Percentiles rank a stretch among this genome's conserved stretches.
Evolutionary conservation across 179 eudicot genomes (phyloP).

Genomic region (Vitellaria paradoxa): DNA sequence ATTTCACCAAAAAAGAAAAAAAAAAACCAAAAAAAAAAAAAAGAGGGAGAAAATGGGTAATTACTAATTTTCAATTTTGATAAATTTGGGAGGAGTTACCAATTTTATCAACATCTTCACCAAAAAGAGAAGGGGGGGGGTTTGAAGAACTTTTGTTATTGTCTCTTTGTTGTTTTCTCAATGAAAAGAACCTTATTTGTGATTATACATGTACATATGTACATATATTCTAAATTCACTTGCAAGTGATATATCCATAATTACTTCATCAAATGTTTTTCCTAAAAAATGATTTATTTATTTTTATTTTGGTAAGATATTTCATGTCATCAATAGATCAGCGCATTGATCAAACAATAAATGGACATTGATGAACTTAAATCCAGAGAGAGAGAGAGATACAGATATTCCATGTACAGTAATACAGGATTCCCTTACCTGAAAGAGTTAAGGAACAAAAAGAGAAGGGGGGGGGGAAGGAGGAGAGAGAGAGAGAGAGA

Average conservation of each 20-base stretch:
- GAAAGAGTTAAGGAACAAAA: conserved; percentile 9
- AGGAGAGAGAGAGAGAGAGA: not conserved
- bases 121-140: too few species aligned
- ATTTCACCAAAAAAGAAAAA: not conserved
- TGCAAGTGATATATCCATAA: not conserved
- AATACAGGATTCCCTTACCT: not conserved
- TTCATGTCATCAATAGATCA: too few species aligned
- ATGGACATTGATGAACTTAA: not conserved
- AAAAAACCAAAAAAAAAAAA: not conserved
- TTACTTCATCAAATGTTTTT: not conserved
- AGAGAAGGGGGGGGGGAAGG: not conserved
- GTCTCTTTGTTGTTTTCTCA: too few species aligned
- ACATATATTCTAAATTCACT: not conserved
- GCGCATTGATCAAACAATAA: not conserved
- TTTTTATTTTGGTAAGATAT: not conserved
- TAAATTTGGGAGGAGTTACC: too few species aligned
- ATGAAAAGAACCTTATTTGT: not conserved
- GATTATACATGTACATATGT: not conserved
- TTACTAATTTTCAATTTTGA: not conserved
- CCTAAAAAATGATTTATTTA: not conserved
- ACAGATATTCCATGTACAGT: not conserved
- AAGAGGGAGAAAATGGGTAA: not conserved
- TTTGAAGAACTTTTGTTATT: too few species aligned
- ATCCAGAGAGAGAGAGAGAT: not conserved
- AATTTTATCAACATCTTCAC: not conserved